Percentiles rank a stretch among this genome's conserved stretches.
These are phyloP conservation scores for Ceratobasidium sp. DNA, from an alignment of 1,284 basidiomycete genomes.

Conservation along the genomic window DNA sequence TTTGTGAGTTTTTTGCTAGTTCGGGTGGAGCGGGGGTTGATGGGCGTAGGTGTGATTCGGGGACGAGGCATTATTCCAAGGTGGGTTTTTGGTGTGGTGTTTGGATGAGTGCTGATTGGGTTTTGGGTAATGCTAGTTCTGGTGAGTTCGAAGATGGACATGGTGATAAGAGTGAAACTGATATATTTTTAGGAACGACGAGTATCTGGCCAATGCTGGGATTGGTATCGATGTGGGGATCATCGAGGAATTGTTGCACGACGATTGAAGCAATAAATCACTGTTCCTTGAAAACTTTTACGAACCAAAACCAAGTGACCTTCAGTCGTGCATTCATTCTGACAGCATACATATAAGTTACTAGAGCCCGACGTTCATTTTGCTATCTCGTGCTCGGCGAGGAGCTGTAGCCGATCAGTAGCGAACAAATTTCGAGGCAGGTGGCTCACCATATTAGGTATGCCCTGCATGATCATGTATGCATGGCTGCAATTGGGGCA, in stretches of 20 bases:
- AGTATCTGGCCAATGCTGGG: constrained; percentile 67
- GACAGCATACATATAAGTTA: neutral
- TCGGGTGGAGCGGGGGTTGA: neutral
- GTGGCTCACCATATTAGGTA: constrained; percentile 91
- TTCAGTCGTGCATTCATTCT: too few species aligned
- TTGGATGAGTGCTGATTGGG: neutral
- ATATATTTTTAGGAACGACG: constrained; percentile 69
- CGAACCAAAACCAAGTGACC: too few species aligned
- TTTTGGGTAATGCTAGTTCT: constrained; percentile 30
- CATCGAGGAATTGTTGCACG: constrained; percentile 59
- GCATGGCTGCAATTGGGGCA: constrained; percentile 92
- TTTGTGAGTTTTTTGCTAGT: constrained; percentile 58
- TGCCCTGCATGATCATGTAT: constrained; percentile 92
- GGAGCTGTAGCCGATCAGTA: constrained; percentile 59
- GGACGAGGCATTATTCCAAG: constrained; percentile 86
- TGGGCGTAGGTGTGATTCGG: constrained; percentile 75
- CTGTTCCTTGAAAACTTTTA: too few species aligned
- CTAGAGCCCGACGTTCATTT: constrained; percentile 38
- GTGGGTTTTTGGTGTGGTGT: constrained; percentile 52
- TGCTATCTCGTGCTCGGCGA: constrained; percentile 89
- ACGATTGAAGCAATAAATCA: too few species aligned
- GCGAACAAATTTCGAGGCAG: neutral
- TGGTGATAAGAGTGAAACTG: constrained; percentile 34
- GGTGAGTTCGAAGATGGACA: constrained; percentile 24
- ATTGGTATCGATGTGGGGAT: constrained; percentile 65